Conservation (phyloP, 257 asterid species). For the Solanum chmielewskii region DNA sequence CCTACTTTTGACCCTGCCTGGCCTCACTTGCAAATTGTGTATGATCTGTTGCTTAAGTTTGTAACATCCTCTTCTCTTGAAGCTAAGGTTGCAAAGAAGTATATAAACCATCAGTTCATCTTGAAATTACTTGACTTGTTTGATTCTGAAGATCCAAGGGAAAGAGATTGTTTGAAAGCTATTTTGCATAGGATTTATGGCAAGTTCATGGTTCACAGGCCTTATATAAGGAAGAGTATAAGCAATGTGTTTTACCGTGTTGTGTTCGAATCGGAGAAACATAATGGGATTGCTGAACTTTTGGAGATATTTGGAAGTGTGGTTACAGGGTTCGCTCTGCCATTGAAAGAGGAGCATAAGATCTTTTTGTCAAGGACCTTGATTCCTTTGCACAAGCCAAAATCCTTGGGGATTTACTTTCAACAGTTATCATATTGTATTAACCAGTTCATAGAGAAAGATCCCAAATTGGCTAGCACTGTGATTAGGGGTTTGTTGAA, state of each 20-base stretch:
- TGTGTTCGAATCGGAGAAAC: constrained; percentile 64
- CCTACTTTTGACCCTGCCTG: constrained; percentile 79
- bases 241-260: constrained; percentile 60
- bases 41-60: constrained; percentile 64
- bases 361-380: constrained; percentile 52
- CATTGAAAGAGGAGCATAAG: constrained; percentile 83
- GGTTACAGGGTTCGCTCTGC: constrained; percentile 79
- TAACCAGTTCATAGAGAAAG: constrained; percentile 70
- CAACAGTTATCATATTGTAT: constrained; percentile 77
- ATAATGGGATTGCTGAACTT: constrained; percentile 70
- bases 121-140: constrained; percentile 54
- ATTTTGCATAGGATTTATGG: constrained; percentile 80
- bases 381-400: constrained; percentile 79
- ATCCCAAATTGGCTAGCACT: constrained; percentile 57
- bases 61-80: constrained; percentile 56
- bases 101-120: constrained; percentile 53
- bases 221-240: constrained; percentile 61
- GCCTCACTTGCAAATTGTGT: constrained; percentile 72
- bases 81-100: constrained; percentile 61
- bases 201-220: constrained; percentile 69
- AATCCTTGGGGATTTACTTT: constrained; percentile 60
- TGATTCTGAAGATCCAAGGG: constrained; percentile 88
- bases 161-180: constrained; percentile 69
- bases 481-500: constrained; percentile 64
- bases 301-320: constrained; percentile 90